Conservation (phyloP, 2,329 filamentous ascomycete species). For the Sclerotinia glacialis region DNA sequence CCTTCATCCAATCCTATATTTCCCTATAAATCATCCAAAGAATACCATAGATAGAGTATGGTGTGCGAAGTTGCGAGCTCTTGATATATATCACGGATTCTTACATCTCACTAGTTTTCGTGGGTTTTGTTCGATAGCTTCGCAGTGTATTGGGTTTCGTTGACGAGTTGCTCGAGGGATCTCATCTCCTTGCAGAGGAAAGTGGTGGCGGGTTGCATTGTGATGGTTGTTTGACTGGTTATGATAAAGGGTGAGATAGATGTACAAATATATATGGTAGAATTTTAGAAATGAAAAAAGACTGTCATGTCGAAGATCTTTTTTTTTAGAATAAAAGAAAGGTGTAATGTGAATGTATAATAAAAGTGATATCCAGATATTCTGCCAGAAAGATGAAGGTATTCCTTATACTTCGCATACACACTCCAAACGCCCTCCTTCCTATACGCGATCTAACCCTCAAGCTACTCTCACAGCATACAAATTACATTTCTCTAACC, state of each 20-base stretch:
- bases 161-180: too few relatives aligned
- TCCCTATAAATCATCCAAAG: neutral
- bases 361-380: slow-evolving; percentile 20
- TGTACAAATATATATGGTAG: too few relatives aligned
- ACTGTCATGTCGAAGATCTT: slow-evolving; percentile 10
- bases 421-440: neutral
- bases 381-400: neutral
- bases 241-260: too few relatives aligned
- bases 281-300: slow-evolving; percentile 3
- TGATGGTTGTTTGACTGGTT: too few relatives aligned
- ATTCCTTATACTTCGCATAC: neutral
- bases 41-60: neutral
- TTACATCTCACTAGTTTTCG: too few relatives aligned
- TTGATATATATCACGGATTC: neutral
- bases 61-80: neutral
- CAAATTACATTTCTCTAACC: neutral
- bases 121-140: too few relatives aligned
- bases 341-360: slow-evolving; percentile 1
- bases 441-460: too few relatives aligned
- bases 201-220: too few relatives aligned
- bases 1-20: neutral
- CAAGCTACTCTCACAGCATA: neutral
- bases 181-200: too few relatives aligned
- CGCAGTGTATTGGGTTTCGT: too few relatives aligned
- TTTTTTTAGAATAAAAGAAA: neutral